Evolutionary conservation across 2,329 filamentous ascomycete species (phyloP).

Genomic region (Fusarium siculi): DNA sequence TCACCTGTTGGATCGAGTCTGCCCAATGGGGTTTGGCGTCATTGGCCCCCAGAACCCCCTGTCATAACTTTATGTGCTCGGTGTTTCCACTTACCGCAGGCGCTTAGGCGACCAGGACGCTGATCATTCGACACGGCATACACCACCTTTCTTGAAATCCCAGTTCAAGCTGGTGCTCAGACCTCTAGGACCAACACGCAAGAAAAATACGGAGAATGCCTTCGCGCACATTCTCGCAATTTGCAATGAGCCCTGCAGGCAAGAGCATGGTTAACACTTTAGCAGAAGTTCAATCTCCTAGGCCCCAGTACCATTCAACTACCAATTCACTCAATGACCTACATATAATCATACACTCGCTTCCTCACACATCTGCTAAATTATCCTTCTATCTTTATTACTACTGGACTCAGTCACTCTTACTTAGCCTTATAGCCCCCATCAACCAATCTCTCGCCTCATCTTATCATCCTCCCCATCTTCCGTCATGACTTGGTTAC

Average conservation of each 20-base stretch:
- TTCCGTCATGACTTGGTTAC: neutral
- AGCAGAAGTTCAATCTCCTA: rapidly evolving
- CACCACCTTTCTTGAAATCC: neutral
- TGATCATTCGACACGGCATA: neutral
- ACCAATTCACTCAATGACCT: too few relatives aligned
- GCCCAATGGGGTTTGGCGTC: neutral
- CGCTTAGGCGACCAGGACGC: neutral
- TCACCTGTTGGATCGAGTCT: neutral
- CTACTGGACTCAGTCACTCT: too few relatives aligned
- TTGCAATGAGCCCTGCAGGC: rapidly evolving
- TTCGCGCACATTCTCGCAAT: neutral
- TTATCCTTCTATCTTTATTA: too few relatives aligned
- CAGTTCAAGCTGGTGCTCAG: neutral
- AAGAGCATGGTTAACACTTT: rapidly evolving
- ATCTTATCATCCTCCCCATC: too few relatives aligned
- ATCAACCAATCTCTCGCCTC: too few relatives aligned
- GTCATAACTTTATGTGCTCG: neutral
- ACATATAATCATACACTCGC: too few relatives aligned
- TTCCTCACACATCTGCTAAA: too few relatives aligned
- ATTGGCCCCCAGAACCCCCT: neutral
- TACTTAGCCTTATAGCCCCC: too few relatives aligned
- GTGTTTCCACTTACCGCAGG: neutral
- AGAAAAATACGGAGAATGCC: neutral
- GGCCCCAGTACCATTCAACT: rapidly evolving
- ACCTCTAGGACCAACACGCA: neutral